Evolutionary conservation across 306 rosid genomes (phyloP), one percentile per base, ranked within the genome.

Genomic region (Canavalia ensiformis): DNA sequence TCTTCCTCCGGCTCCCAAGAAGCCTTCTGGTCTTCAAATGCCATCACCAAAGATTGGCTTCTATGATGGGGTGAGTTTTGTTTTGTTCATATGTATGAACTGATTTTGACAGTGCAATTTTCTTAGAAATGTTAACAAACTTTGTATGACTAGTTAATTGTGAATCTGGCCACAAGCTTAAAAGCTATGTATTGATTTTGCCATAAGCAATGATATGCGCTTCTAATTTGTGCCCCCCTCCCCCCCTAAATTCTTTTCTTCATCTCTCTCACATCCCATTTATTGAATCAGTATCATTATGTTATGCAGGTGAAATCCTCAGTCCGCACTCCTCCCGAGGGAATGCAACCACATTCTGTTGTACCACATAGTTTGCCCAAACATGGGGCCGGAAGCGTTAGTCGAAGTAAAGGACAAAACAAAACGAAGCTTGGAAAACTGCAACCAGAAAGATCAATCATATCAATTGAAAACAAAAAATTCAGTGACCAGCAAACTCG

Each of bases 21-120:
- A 81, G 72, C 95, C 95, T 84, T 89, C 95, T 0, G 89, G 95
- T 67, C 86, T 91, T 80, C 87, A 91, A 81, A 51, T 91, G 66
- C 95, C 95, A 66, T 91, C 95, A 57, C 95, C 95, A 46, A 91
- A 89, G 82, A 91, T 89, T 82, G 95, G 95, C 72, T 92, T 86
- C 81, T 92, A 90, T 76, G 97, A 92, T 78, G 97, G 95, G 91
- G 97, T 92, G 55, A 57, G 90, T 85, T 72, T 18, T 18, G 25
- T 67, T 83, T 44, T 70, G 31, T 57, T 77, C 18, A 44, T 82
- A 45, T 47, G 55, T 67, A 49, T 74, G 54, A 82, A 76, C 58
- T 41, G 41, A 69, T 31, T 35, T 64, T 84, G 5, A 39, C 41
- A 5, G 45, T 30, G 30, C 52, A 70, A 63, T 68, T 74, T 28